Conservation (phyloP, 2,329 filamentous ascomycete genomes). For the Ustilaginoidea virens region DNA sequence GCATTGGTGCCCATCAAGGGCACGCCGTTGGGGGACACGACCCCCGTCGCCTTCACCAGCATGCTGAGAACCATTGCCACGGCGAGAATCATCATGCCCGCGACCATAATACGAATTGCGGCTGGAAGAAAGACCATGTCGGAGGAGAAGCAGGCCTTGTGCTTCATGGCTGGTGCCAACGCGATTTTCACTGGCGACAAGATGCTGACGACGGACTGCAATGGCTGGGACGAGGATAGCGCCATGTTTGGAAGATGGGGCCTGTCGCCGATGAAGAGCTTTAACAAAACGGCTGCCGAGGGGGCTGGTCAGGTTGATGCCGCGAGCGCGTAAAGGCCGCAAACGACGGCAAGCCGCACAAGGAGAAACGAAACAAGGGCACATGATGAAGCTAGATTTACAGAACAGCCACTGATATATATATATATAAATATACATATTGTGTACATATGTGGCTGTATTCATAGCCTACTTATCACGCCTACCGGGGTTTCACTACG, state of each 20-base stretch:
- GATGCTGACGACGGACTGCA: conserved; percentile 87
- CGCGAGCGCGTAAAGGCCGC: background rate
- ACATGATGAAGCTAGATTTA: too few relatives aligned
- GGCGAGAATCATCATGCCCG: conserved; percentile 67
- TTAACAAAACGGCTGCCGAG: conserved; percentile 17
- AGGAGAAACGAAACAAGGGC: too few relatives aligned
- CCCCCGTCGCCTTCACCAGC: conserved; percentile 60
- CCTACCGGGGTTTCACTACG: too few relatives aligned
- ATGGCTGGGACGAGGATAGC: conserved; percentile 79
- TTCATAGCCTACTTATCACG: too few relatives aligned
- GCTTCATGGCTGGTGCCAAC: conserved; percentile 83
- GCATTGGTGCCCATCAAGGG: conserved; percentile 83
- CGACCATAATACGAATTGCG: conserved; percentile 74
- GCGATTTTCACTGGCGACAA: conserved; percentile 94
- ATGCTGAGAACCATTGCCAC: conserved; percentile 74
- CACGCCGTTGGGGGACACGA: conserved; percentile 64
- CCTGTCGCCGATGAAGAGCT: conserved; percentile 57
- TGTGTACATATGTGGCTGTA: too few relatives aligned
- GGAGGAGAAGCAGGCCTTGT: conserved; percentile 78
- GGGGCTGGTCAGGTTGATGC: conserved; percentile 7
- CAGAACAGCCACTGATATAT: too few relatives aligned
- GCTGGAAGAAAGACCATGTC: conserved; percentile 72
- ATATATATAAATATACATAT: too few relatives aligned
- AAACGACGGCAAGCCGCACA: too few relatives aligned
- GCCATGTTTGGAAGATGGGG: conserved; percentile 77